Base-by-base conservation (phyloP, 768 basidiomycete genomes). In the Tylopilus balloui region DNA sequence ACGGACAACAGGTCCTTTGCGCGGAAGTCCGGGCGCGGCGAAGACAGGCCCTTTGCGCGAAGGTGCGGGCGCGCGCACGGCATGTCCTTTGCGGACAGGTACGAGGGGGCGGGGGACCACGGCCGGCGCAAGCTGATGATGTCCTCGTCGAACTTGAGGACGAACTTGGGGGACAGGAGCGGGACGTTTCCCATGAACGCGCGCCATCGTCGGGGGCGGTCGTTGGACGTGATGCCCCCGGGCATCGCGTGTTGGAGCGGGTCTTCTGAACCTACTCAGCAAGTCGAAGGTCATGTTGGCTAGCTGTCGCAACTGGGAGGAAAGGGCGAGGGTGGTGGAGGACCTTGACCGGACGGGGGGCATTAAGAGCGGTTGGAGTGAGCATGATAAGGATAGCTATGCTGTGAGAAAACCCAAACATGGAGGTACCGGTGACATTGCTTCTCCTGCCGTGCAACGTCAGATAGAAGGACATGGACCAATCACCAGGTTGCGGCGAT, bases 371-470 rank as follows among this genome's bases (percentile, higher is more conserved):
- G 51, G 6, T 42, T 53, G 54, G 35, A n/a, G 3, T 38, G 35
- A 35, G 47, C 61, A 66, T 63, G 63, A 64, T 65, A 65, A 66
- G 65, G 35, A 57, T 53, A 51, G 60, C 48, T 53, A 51, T 56
- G 50, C 53, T 53, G 59, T 55, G 57, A 52, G n/a, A 56, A 47
- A 48, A 38, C 38, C 64, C 50, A 60, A 64, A 62, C 51, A 53
- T 51, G 57, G 62, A 24, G 43, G 31, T 66, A 54, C 60, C 58
- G 62, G 56, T 48, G 52, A 27, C 47, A 35, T 32, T 44, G 34
- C 60, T 65, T 66, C 54, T 67, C 48, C 51, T 42, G 50, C 23
- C 38, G 38, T 62, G 62, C 53, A 64, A 43, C 54, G 53, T 53
- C 60, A 57, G 54, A 66, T 62, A 60, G 61, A 65, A 66, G 51